Evolutionary conservation across 2,329 filamentous ascomycete genomes (phyloP).

Genomic region (Zasmidium angulare): DNA sequence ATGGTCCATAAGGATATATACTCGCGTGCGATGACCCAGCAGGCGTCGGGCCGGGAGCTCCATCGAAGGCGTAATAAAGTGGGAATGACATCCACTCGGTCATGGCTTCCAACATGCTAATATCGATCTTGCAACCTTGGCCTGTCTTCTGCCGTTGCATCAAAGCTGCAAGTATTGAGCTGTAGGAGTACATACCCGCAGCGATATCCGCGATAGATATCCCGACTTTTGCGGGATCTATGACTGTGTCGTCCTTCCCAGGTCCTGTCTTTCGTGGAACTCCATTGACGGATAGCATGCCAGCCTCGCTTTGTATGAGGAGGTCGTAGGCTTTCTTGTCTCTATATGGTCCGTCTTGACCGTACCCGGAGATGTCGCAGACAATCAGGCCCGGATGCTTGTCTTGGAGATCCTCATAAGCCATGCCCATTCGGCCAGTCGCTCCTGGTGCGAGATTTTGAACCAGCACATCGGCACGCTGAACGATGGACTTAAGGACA

Average conservation of each 20-base stretch:
- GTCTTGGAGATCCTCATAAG: conserved; percentile 73
- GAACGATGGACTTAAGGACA: conserved; percentile 78
- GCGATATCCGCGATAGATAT: conserved; percentile 95
- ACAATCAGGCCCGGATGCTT: conserved; percentile 87
- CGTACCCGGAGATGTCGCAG: conserved; percentile 93
- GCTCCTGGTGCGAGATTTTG: conserved; percentile 93
- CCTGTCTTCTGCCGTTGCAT: conserved; percentile 58
- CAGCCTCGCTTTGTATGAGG: conserved; percentile 79
- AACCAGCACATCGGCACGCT: conserved; percentile 84
- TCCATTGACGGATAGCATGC: conserved; percentile 66
- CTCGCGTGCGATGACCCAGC: conserved; percentile 55
- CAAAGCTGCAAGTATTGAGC: conserved; percentile 89
- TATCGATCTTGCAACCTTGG: conserved; percentile 51
- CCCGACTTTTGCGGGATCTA: conserved; percentile 82
- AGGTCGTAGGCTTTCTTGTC: conserved; percentile 95
- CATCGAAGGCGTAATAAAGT: conserved; percentile 64
- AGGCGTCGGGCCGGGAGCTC: conserved; percentile 44
- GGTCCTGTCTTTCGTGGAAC: conserved; percentile 45
- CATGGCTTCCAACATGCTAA: conserved; percentile 61
- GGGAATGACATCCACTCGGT: conserved; percentile 61
- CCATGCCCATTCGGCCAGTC: conserved; percentile 85
- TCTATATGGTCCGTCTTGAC: conserved; percentile 87
- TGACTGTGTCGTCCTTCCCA: conserved; percentile 51
- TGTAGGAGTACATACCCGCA: conserved; percentile 89
- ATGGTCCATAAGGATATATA: conserved; percentile 59